phyloP scores from a whole-genome alignment of 805 yeast species.

The Candida broadrunensis region DNA sequence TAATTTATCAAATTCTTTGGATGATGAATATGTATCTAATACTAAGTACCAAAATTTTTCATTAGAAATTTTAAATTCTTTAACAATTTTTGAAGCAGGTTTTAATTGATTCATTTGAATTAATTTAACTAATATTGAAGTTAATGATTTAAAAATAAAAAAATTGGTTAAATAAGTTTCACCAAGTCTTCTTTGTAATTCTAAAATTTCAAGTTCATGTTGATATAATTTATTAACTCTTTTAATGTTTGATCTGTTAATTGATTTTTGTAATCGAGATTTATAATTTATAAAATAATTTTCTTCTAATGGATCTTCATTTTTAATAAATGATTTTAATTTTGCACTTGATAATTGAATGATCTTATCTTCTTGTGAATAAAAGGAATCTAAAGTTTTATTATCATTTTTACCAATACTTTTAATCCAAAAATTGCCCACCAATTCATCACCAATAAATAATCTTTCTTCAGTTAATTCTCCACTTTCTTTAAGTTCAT shows the following conservation, averaged over 20 bases:
- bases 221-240: conserved; percentile 19
- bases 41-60: conserved; percentile 35
- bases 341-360: conserved; percentile 15
- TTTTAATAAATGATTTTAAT: conserved; percentile 16
- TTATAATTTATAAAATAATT: conserved; percentile 21
- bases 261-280: conserved; percentile 17
- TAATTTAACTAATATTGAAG: conserved; percentile 21
- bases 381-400: conserved; percentile 23
- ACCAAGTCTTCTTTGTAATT: conserved; percentile 26
- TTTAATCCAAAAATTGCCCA: conserved; percentile 36
- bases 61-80: conserved; percentile 27
- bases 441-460: conserved; percentile 35
- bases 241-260: conserved; percentile 17
- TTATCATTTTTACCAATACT: conserved; percentile 22
- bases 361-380: conserved; percentile 28
- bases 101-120: conserved; percentile 37
- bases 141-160: conserved; percentile 22
- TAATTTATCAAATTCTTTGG: conserved; percentile 31
- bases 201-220: conserved; percentile 28
- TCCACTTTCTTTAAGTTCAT: conserved; percentile 23
- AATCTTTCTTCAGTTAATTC: conserved; percentile 17
- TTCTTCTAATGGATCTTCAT: conserved; percentile 10
- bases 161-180: conserved; percentile 34
- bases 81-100: conserved; percentile 25
- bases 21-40: conserved; percentile 23